Evolutionary conservation across 1,284 basidiomycete genomes (phyloP).

Genomic region (Cystobasidium sp.): DNA sequence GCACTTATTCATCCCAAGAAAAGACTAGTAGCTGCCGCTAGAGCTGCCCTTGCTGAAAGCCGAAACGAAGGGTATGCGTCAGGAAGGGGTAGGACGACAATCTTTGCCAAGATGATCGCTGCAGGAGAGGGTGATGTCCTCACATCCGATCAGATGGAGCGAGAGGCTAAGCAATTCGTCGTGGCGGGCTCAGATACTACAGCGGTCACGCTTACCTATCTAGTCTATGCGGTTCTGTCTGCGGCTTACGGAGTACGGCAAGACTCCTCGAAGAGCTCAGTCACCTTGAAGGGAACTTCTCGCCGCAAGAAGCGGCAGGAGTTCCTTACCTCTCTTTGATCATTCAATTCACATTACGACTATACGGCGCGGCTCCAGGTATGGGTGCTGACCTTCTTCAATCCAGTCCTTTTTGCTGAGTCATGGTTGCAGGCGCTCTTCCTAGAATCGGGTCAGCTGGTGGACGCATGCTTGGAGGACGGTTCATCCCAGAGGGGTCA

Average conservation of each 20-base stretch:
- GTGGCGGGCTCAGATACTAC: constrained; percentile 35
- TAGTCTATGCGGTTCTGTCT: constrained; percentile 24
- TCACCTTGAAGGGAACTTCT: neutral
- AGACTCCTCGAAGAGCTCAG: neutral
- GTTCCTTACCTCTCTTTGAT: constrained; percentile 14
- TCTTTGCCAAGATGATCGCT: constrained; percentile 22
- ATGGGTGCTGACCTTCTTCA: neutral
- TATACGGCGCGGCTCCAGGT: constrained; percentile 34
- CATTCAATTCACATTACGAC: constrained; percentile 16
- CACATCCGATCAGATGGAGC: neutral
- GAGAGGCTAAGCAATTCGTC: constrained; percentile 15
- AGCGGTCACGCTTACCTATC: constrained; percentile 20
- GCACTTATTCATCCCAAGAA: neutral
- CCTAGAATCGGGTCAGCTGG: constrained; percentile 5
- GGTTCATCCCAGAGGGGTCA: neutral
- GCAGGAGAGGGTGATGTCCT: constrained; percentile 7
- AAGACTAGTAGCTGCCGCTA: constrained; percentile 1
- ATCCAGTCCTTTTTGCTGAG: neutral
- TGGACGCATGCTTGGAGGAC: constrained; percentile 12
- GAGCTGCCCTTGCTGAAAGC: constrained; percentile 5
- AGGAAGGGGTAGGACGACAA: neutral
- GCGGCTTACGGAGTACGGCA: neutral
- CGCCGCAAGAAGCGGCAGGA: constrained; percentile 1
- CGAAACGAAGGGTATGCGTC: neutral
- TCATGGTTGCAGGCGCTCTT: neutral